Conservation (phyloP, 257 asterid species). For the Mitragyna speciosa region DNA sequence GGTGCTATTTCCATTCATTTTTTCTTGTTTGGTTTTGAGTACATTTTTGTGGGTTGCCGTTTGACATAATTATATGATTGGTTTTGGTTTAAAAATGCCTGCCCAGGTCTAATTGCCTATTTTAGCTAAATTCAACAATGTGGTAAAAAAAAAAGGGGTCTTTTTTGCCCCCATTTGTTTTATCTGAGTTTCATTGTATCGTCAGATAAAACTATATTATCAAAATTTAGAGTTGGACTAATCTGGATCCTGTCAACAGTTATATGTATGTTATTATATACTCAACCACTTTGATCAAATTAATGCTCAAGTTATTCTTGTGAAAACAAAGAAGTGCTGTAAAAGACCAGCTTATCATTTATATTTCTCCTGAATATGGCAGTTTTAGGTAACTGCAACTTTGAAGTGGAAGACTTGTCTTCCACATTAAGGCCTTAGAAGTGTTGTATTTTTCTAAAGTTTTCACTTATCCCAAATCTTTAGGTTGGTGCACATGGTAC, state of each 20-base stretch:
- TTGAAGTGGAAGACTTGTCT: neutral
- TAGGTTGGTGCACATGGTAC: constrained; percentile 99
- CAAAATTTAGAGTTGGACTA: neutral
- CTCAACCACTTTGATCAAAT: neutral
- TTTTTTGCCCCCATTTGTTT: neutral
- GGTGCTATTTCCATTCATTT: too few species aligned
- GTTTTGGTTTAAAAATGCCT: neutral
- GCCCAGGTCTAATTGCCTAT: neutral
- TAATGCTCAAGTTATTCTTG: neutral
- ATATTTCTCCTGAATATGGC: too few species aligned
- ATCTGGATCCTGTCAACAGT: neutral
- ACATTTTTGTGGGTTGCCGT: neutral
- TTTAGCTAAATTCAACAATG: neutral
- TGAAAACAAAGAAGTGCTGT: neutral
- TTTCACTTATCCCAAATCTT: constrained; percentile 19
- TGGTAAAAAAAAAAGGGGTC: neutral
- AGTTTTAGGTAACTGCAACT: neutral
- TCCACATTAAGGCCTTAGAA: neutral
- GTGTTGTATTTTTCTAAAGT: neutral
- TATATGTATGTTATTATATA: too few species aligned
- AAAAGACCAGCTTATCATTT: neutral
- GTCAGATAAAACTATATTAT: too few species aligned
- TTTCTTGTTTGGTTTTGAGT: neutral
- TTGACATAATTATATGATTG: neutral
- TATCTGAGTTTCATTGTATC: too few species aligned